Percentiles rank a stretch among this genome's conserved stretches.
Evolutionary conservation across 2,329 filamentous ascomycete genomes (phyloP).

Genomic region (Paecilomyces sp.): DNA sequence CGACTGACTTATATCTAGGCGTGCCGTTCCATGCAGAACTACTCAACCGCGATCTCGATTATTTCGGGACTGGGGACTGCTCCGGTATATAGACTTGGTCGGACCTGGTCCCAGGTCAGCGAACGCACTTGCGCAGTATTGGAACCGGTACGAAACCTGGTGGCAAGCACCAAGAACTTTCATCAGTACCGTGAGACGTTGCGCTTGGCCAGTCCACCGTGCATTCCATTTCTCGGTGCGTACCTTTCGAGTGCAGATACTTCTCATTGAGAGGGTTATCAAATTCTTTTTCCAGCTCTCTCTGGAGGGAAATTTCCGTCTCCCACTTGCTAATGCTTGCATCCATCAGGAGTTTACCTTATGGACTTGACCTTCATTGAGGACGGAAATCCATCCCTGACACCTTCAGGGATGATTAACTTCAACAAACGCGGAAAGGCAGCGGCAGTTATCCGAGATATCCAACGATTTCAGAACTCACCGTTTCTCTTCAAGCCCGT

Average conservation of each 20-base stretch:
- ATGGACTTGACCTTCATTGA: conserved; percentile 96
- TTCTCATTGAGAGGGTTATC: not conserved
- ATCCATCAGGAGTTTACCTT: conserved; percentile 67
- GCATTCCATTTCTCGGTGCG: conserved; percentile 90
- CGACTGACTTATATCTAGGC: conserved; percentile 51
- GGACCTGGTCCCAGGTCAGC: conserved; percentile 88
- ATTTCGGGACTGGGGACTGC: conserved; percentile 87
- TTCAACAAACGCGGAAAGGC: not conserved
- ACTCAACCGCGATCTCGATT: conserved; percentile 89
- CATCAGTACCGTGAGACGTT: conserved; percentile 53
- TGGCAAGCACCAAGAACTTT: conserved; percentile 93
- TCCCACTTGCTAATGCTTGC: not conserved
- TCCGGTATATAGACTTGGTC: conserved; percentile 80
- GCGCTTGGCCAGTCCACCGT: conserved; percentile 81
- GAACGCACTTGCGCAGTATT: conserved; percentile 67
- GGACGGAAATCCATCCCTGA: conserved; percentile 87
- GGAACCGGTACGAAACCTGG: conserved; percentile 79
- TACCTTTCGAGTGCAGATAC: conserved; percentile 8
- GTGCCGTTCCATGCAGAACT: conserved; percentile 85
- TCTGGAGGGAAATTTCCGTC: not conserved
- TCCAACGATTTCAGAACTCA: conserved; percentile 92
- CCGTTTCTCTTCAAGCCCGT: conserved; percentile 81
- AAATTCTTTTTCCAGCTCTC: not conserved
- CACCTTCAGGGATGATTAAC: conserved; percentile 81
- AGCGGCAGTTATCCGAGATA: conserved; percentile 33